These are phyloP conservation scores for Rhododendron vialii DNA, from an alignment of 148 eudicot genomes.

Conservation along the genomic window DNA sequence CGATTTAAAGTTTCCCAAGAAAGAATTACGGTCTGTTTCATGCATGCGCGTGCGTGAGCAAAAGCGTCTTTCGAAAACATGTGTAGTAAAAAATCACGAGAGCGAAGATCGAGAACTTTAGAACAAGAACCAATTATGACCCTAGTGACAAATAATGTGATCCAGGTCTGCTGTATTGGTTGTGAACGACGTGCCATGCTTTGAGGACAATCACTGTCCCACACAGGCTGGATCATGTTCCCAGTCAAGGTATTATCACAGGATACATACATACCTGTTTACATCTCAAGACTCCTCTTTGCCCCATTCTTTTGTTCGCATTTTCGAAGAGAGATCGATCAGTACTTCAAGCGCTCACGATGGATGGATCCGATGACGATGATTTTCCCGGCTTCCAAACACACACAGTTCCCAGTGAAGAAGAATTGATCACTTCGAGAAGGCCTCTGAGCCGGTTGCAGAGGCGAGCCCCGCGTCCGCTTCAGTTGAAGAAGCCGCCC, in stretches of 20 bases:
- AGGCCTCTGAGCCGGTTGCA: conserved; percentile 39
- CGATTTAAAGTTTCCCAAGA: neutral
- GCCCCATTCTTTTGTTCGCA: neutral
- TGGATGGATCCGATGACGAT: neutral
- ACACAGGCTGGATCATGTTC: conserved; percentile 9
- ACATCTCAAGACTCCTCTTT: neutral
- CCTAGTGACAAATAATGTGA: neutral
- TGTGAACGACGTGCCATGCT: neutral
- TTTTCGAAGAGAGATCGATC: no score
- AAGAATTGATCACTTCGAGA: conserved; percentile 17
- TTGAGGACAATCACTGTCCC: neutral
- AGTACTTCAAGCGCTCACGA: neutral
- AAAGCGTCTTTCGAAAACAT: neutral
- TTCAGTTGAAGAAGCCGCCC: conserved; percentile 32
- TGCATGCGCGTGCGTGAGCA: neutral
- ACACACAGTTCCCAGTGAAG: conserved; percentile 23
- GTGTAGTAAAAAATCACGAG: neutral
- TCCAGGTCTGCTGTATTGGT: neutral
- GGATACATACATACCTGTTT: neutral
- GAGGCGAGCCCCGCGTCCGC: conserved; percentile 49
- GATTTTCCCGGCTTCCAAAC: conserved; percentile 15
- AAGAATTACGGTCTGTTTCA: neutral
- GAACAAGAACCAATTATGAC: neutral
- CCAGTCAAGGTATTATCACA: neutral
- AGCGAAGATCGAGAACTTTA: neutral